Conservation (phyloP, 805 yeast genomes). For the Ogataea nitratoaversa region DNA sequence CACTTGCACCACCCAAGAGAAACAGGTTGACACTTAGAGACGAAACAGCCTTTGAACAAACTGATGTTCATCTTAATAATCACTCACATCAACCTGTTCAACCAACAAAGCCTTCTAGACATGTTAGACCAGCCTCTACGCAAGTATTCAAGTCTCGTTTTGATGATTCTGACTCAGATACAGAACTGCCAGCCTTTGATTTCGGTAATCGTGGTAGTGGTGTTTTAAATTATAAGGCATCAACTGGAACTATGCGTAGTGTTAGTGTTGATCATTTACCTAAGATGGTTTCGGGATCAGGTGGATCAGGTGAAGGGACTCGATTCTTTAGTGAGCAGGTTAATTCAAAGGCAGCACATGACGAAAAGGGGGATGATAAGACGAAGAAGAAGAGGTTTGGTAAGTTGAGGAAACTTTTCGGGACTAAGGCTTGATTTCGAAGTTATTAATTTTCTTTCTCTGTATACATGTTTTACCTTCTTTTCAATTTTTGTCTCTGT, state of each 20-base stretch:
- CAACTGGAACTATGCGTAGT: slow-evolving; percentile 23
- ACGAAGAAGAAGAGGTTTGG: slow-evolving; percentile 31
- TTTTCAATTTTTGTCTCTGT: not conserved
- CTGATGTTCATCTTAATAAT: too few relatives aligned
- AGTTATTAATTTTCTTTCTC: not conserved
- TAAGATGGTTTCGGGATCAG: slow-evolving; percentile 4
- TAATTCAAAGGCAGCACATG: slow-evolving; percentile 1
- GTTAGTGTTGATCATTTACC: slow-evolving; percentile 16
- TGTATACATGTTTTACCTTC: too few relatives aligned
- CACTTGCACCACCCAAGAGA: slow-evolving; percentile 27
- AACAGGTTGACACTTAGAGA: slow-evolving; percentile 24
- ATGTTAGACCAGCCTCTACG: slow-evolving; percentile 4
- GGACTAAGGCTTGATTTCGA: slow-evolving; percentile 12
- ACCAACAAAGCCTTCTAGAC: slow-evolving; percentile 2
- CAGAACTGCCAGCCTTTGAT: slow-evolving; percentile 22
- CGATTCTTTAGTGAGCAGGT: slow-evolving; percentile 28
- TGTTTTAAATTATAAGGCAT: slow-evolving; percentile 14
- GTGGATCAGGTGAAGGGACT: slow-evolving; percentile 6
- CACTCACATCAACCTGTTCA: slow-evolving; percentile 2
- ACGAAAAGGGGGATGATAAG: not conserved
- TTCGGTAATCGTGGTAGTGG: not conserved
- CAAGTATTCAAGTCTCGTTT: slow-evolving; percentile 47
- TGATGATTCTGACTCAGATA: slow-evolving; percentile 62
- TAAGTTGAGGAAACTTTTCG: slow-evolving; percentile 33
- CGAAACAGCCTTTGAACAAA: slow-evolving; percentile 7